These are phyloP conservation scores for Chalciporus piperatus DNA, from an alignment of 768 basidiomycete species.

Conservation along the genomic window DNA sequence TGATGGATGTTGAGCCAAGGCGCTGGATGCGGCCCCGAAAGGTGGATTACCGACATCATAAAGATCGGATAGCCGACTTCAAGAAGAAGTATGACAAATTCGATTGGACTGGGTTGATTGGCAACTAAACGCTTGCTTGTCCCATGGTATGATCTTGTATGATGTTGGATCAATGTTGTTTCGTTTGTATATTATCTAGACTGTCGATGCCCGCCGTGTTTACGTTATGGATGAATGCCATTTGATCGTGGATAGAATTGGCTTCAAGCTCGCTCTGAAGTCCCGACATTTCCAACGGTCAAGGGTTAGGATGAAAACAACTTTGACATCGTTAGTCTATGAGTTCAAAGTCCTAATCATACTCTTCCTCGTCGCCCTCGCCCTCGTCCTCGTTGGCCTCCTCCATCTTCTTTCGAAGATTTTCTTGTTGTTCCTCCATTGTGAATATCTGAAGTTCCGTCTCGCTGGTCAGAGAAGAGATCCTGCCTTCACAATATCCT, in stretches of 20 bases:
- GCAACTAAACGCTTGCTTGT: slow-evolving; percentile 25
- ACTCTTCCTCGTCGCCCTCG: slow-evolving; percentile 4
- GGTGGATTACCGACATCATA: slow-evolving; percentile 68
- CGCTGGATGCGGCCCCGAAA: slow-evolving; percentile 80
- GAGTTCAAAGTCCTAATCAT: slow-evolving; percentile 4
- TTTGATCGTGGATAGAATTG: too few species aligned
- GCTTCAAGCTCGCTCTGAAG: too few species aligned
- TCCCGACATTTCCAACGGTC: too few species aligned
- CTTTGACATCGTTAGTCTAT: too few species aligned
- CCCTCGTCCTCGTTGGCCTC: slow-evolving; percentile 8
- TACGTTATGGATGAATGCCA: too few species aligned
- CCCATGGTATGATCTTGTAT: not conserved
- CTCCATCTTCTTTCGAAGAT: slow-evolving; percentile 4
- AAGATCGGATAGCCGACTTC: slow-evolving; percentile 65
- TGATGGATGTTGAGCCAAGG: slow-evolving; percentile 83
- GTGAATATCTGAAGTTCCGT: slow-evolving; percentile 23
- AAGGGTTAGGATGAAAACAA: too few species aligned
- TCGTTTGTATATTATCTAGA: not conserved
- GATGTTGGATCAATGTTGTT: not conserved
- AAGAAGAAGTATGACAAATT: slow-evolving; percentile 73
- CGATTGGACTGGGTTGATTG: slow-evolving; percentile 81
- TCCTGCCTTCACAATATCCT: slow-evolving; percentile 22
- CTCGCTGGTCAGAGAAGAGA: slow-evolving; percentile 21
- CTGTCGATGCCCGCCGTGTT: too few species aligned
- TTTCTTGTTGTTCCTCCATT: slow-evolving; percentile 11